These are phyloP conservation scores for Gossypium trilobum DNA, from an alignment of 441 rosid species.

Conservation along the genomic window DNA sequence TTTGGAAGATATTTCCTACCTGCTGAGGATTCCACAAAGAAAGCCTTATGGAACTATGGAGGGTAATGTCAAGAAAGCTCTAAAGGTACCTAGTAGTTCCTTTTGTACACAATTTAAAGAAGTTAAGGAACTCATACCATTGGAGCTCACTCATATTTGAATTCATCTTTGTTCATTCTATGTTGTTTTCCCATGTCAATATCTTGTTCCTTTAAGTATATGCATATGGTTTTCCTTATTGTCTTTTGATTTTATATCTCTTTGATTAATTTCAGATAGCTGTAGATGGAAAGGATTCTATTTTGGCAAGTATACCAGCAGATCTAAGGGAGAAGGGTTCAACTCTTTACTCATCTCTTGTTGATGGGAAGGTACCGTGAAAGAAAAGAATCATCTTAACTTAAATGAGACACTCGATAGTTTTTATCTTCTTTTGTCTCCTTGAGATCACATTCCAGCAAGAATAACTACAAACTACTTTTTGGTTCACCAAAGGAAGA, in stretches of 20 bases:
- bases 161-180: not conserved
- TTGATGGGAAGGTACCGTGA: slow-evolving; percentile 43
- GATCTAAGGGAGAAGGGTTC: slow-evolving; percentile 68
- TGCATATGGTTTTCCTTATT: not conserved
- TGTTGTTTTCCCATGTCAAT: not conserved
- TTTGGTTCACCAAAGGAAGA: not conserved
- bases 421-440: not conserved
- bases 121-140: not conserved
- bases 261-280: slow-evolving; percentile 50
- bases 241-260: not conserved
- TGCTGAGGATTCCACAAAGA: slow-evolving; percentile 89
- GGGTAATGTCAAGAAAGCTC: slow-evolving; percentile 85
- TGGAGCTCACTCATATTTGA: not conserved
- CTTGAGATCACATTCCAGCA: not conserved
- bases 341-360: slow-evolving; percentile 48
- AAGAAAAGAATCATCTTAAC: slow-evolving; percentile 10
- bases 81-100: slow-evolving; percentile 38
- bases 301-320: slow-evolving; percentile 64
- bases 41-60: slow-evolving; percentile 96
- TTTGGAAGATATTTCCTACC: slow-evolving; percentile 78
- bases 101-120: not conserved
- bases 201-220: not conserved
- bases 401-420: not conserved
- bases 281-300: slow-evolving; percentile 56
- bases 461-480: not conserved